Conservation (phyloP, 2,329 filamentous ascomycete genomes). For the Elsinoe arachidis region DNA sequence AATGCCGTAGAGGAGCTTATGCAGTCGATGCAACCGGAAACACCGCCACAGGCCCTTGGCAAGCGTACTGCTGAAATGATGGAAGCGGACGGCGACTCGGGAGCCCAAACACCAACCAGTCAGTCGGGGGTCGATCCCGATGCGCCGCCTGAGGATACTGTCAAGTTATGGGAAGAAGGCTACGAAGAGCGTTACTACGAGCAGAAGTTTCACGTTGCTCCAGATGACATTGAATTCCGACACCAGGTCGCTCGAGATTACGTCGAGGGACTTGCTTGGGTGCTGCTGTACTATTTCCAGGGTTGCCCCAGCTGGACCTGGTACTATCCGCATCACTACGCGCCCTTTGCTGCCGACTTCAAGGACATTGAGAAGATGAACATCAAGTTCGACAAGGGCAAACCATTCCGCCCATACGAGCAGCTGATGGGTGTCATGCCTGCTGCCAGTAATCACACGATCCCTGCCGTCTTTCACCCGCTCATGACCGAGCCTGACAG, state of each 20-base stretch:
- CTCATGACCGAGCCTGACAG: slow-evolving; percentile 85
- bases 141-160: slow-evolving; percentile 65
- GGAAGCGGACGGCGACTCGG: slow-evolving; percentile 51
- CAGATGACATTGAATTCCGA: slow-evolving; percentile 75
- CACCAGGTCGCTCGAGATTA: slow-evolving; percentile 85
- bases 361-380: slow-evolving; percentile 70
- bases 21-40: slow-evolving; percentile 12
- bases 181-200: slow-evolving; percentile 95
- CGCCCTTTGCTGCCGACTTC: slow-evolving; percentile 94
- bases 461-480: slow-evolving; percentile 78
- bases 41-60: slow-evolving; percentile 46
- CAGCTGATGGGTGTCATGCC: slow-evolving; percentile 97
- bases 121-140: slow-evolving; percentile 39
- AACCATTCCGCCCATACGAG: slow-evolving; percentile 84
- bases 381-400: slow-evolving; percentile 73
- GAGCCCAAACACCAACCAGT: slow-evolving; percentile 47
- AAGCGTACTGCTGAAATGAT: slow-evolving; percentile 72
- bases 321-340: slow-evolving; percentile 99
- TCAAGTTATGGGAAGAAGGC: slow-evolving; percentile 88
- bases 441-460: slow-evolving; percentile 81
- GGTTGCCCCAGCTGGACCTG: slow-evolving; percentile 98
- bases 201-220: slow-evolving; percentile 83
- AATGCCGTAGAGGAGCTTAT: slow-evolving; percentile 17
- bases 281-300: slow-evolving; percentile 94
- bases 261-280: slow-evolving; percentile 90